Evolutionary conservation across 108 stramenopile species (phyloP).

Genomic region (Cyclotella cryptica): DNA sequence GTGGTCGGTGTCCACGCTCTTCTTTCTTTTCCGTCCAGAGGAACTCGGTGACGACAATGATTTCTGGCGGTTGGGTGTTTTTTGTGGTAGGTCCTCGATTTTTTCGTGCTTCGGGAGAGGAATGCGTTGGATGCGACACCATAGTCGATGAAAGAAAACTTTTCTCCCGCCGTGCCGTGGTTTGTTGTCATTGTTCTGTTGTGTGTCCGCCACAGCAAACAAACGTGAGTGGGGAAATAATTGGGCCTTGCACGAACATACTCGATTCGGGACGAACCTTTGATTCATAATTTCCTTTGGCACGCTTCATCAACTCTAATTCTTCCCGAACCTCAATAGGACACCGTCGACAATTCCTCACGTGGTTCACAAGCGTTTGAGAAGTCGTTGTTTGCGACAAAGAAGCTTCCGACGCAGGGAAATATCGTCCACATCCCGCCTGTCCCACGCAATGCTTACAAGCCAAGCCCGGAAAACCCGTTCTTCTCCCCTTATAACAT

Average conservation of each 20-base stretch:
- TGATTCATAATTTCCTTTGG: slow-evolving; percentile 55
- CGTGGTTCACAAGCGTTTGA: slow-evolving; percentile 89
- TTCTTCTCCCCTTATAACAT: slow-evolving; percentile 68
- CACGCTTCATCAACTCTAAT: slow-evolving; percentile 83
- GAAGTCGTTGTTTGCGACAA: slow-evolving; percentile 90
- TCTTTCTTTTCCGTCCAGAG: slow-evolving; percentile 49
- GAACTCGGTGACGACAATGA: neutral
- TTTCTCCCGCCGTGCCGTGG: slow-evolving; percentile 91
- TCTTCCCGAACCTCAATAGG: slow-evolving; percentile 85
- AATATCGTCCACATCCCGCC: slow-evolving; percentile 88
- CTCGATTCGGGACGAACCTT: slow-evolving; percentile 11
- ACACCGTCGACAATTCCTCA: slow-evolving; percentile 85
- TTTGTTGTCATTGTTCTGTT: slow-evolving; percentile 73
- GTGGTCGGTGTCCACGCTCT: slow-evolving; percentile 17
- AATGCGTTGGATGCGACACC: slow-evolving; percentile 86
- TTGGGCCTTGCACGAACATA: neutral
- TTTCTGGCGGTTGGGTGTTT: neutral
- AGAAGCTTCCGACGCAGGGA: slow-evolving; percentile 86
- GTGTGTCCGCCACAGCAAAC: neutral
- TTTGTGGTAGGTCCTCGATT: slow-evolving; percentile 50
- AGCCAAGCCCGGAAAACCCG: slow-evolving; percentile 88
- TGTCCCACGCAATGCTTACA: slow-evolving; percentile 86
- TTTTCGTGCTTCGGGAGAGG: slow-evolving; percentile 60
- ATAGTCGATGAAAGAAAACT: slow-evolving; percentile 89
- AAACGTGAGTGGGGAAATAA: neutral